Percentiles rank a stretch among this genome's conserved stretches.
Evolutionary conservation across 2,329 filamentous ascomycete species (phyloP).

Genomic region (Penicillium sp.): DNA sequence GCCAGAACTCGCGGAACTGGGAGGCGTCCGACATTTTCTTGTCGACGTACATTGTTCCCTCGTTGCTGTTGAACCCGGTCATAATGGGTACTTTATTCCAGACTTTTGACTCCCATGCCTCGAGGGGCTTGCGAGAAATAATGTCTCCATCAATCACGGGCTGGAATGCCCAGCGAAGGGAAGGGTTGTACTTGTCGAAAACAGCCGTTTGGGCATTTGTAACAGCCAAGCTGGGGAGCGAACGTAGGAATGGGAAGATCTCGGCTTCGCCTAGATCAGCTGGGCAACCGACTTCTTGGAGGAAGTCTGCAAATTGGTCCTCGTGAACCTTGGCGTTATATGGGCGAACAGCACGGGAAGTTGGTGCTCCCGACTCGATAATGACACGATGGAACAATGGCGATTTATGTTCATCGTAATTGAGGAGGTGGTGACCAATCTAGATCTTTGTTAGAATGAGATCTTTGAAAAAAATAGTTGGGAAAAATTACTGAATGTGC

Average conservation of each 20-base stretch:
- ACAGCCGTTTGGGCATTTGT: constrained; percentile 44
- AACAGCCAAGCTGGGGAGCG: constrained; percentile 37
- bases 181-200: constrained; percentile 50
- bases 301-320: constrained; percentile 47
- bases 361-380: constrained; percentile 50
- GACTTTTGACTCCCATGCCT: constrained; percentile 56
- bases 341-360: constrained; percentile 49
- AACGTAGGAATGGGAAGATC: constrained; percentile 46
- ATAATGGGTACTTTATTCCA: constrained; percentile 63
- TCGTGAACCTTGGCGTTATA: constrained; percentile 45
- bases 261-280: constrained; percentile 27
- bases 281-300: constrained; percentile 38
- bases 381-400: constrained; percentile 49
- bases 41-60: constrained; percentile 66
- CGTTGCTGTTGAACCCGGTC: constrained; percentile 70
- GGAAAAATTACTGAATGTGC: constrained; percentile 46
- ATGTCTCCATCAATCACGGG: constrained; percentile 65
- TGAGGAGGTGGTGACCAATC: constrained; percentile 68
- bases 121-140: constrained; percentile 59
- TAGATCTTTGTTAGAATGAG: constrained; percentile 29
- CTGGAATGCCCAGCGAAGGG: constrained; percentile 62
- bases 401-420: constrained; percentile 35
- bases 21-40: constrained; percentile 46
- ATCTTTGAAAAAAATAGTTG: neutral
- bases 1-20: constrained; percentile 63